Evolutionary conservation across 441 rosid species (phyloP).

Genomic region (Populus hybrid): DNA sequence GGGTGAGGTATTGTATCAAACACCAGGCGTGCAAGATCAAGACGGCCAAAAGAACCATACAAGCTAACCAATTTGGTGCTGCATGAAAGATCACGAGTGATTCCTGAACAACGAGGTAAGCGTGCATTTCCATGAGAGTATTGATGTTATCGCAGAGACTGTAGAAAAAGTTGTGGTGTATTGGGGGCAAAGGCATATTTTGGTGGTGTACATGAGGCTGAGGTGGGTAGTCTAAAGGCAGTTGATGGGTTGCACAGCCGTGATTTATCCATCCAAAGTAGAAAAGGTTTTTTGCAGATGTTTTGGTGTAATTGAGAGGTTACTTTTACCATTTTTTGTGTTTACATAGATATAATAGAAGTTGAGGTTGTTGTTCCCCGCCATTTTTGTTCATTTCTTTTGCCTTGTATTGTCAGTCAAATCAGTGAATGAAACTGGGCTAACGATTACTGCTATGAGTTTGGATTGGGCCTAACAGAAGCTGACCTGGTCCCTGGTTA

Average conservation of each 20-base stretch:
- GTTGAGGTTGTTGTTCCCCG: neutral
- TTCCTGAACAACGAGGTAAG: constrained; percentile 42
- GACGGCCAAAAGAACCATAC: constrained; percentile 55
- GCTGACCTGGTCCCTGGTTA: too few relatives aligned
- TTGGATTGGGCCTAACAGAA: too few relatives aligned
- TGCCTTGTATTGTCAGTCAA: neutral
- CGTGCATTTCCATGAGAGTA: constrained; percentile 47
- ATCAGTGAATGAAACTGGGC: neutral
- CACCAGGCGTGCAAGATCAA: constrained; percentile 48
- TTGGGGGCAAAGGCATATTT: constrained; percentile 16
- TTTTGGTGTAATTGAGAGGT: constrained; percentile 17
- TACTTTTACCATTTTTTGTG: neutral
- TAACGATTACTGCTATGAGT: too few relatives aligned
- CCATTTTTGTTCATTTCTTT: neutral
- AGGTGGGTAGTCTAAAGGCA: neutral
- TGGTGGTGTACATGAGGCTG: neutral
- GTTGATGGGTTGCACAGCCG: constrained; percentile 9
- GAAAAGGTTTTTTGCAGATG: constrained; percentile 13
- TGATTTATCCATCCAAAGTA: constrained; percentile 20
- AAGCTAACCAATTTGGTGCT: constrained; percentile 57
- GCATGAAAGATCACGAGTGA: constrained; percentile 36
- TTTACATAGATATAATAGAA: too few relatives aligned
- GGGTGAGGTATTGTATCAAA: constrained; percentile 49
- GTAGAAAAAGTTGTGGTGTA: constrained; percentile 22
- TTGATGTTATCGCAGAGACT: constrained; percentile 39